Conservation (phyloP, 176 grass and related monocot genomes). For the Zoysia japonica region DNA sequence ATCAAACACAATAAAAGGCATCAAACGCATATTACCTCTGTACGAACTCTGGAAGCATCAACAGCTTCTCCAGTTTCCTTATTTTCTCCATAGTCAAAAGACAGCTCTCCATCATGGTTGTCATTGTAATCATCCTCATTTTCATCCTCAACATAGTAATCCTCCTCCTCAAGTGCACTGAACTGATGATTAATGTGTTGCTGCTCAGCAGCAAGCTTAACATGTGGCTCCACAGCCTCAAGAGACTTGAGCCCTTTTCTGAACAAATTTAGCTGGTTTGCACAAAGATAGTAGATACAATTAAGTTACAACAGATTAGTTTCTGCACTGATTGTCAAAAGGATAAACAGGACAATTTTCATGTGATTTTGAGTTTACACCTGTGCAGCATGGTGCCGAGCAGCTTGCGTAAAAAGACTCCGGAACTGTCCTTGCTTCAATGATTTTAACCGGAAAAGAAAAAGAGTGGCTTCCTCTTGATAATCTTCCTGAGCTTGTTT, state of each 20-base stretch:
- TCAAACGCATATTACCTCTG: conserved; percentile 55
- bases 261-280: conserved; percentile 81
- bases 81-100: conserved; percentile 82
- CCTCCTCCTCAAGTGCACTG: conserved; percentile 82
- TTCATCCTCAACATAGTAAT: conserved; percentile 61
- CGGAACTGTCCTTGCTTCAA: conserved; percentile 94
- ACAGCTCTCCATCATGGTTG: conserved; percentile 68
- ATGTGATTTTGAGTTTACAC: conserved; percentile 42
- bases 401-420: conserved; percentile 96
- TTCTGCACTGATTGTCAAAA: conserved; percentile 1
- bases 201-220: conserved; percentile 76
- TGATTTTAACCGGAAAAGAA: conserved; percentile 92
- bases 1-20: neutral
- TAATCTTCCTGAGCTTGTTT: conserved; percentile 92
- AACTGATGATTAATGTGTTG: conserved; percentile 97
- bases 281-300: neutral
- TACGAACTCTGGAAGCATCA: conserved; percentile 53
- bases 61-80: conserved; percentile 44
- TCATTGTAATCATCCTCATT: conserved; percentile 62
- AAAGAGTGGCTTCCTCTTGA: conserved; percentile 85
- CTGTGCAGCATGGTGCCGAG: conserved; percentile 94
- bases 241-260: conserved; percentile 80
- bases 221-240: conserved; percentile 87
- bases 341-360: neutral
- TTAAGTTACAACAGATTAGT: conserved; percentile 30